These are phyloP conservation scores for Entomophthora muscae DNA, from an alignment of 371 early-diverging fungal genomes.

Conservation along the genomic window DNA sequence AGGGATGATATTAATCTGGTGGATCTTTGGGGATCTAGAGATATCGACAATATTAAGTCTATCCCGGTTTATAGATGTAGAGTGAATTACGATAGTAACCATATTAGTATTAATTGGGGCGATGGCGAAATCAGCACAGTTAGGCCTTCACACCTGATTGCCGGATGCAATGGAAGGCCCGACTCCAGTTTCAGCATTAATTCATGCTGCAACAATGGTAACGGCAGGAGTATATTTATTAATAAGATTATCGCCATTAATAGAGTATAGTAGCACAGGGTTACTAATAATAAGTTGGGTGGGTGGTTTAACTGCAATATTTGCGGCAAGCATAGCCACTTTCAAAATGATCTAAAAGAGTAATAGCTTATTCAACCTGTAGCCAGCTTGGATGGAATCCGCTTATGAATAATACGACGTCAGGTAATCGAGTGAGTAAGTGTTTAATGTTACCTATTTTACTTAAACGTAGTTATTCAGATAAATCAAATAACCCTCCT, in stretches of 20 bases:
- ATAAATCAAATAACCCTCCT: too few relatives aligned
- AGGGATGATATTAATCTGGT: slow-evolving; percentile 30
- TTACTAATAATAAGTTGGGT: slow-evolving; percentile 36
- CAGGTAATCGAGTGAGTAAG: too few relatives aligned
- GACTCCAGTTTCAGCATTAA: slow-evolving; percentile 34
- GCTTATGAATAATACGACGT: too few relatives aligned
- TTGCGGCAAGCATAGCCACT: slow-evolving; percentile 41
- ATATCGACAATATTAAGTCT: slow-evolving; percentile 37
- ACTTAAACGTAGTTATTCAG: too few relatives aligned
- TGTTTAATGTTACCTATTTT: too few relatives aligned
- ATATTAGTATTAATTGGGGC: slow-evolving; percentile 42
- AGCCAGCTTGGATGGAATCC: too few relatives aligned
- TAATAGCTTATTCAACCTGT: slow-evolving; percentile 45
- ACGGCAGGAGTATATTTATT: slow-evolving; percentile 50
- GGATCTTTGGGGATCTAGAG: slow-evolving; percentile 37
- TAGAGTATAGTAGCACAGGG: slow-evolving; percentile 38
- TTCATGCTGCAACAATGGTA: slow-evolving; percentile 35
- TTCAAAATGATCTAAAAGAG: too few relatives aligned
- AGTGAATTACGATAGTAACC: slow-evolving; percentile 36
- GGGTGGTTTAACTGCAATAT: slow-evolving; percentile 41
- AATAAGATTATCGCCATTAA: slow-evolving; percentile 38
- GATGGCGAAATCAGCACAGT: slow-evolving; percentile 45
- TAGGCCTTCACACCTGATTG: slow-evolving; percentile 36
- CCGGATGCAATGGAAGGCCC: slow-evolving; percentile 37
- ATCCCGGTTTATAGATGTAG: slow-evolving; percentile 32